These are phyloP conservation scores for Gossypium gossypioides DNA, from an alignment of 441 rosid genomes.

Conservation along the genomic window DNA sequence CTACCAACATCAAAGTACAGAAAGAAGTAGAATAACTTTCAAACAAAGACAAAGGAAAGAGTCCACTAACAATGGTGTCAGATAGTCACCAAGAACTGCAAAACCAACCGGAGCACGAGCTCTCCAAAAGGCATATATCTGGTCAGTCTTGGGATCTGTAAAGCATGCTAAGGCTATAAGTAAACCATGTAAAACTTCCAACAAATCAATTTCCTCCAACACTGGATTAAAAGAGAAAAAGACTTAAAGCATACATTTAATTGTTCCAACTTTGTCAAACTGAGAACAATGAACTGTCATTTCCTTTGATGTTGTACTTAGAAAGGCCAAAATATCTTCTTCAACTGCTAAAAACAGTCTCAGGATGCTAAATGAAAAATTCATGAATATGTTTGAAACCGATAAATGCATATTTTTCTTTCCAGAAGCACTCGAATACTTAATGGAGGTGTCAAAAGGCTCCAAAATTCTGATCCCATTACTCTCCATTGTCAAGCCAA, in stretches of 20 bases:
- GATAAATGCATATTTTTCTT: slow-evolving; percentile 60
- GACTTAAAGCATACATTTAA: slow-evolving; percentile 44
- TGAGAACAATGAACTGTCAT: slow-evolving; percentile 72
- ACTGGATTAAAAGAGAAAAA: neutral
- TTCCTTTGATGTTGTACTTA: slow-evolving; percentile 82
- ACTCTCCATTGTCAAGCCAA: slow-evolving; percentile 92
- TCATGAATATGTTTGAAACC: slow-evolving; percentile 85
- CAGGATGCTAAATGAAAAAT: slow-evolving; percentile 88
- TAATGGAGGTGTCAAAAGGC: slow-evolving; percentile 75
- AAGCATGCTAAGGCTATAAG: slow-evolving; percentile 18
- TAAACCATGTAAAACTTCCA: slow-evolving; percentile 15
- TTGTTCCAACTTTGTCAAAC: slow-evolving; percentile 84
- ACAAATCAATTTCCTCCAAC: neutral
- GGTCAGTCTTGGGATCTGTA: slow-evolving; percentile 60
- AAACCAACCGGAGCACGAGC: slow-evolving; percentile 92
- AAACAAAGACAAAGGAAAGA: slow-evolving; percentile 8
- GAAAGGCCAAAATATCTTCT: slow-evolving; percentile 81
- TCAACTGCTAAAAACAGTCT: slow-evolving; percentile 82
- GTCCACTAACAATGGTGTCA: slow-evolving; percentile 73
- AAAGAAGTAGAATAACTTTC: slow-evolving; percentile 10
- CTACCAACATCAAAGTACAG: slow-evolving; percentile 12
- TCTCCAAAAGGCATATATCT: slow-evolving; percentile 75
- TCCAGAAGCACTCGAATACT: slow-evolving; percentile 83
- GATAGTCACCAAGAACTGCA: slow-evolving; percentile 89
- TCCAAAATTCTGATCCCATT: slow-evolving; percentile 87